Evolutionary conservation across 805 yeast species (phyloP).

Genomic region (Candida sonorensis): DNA sequence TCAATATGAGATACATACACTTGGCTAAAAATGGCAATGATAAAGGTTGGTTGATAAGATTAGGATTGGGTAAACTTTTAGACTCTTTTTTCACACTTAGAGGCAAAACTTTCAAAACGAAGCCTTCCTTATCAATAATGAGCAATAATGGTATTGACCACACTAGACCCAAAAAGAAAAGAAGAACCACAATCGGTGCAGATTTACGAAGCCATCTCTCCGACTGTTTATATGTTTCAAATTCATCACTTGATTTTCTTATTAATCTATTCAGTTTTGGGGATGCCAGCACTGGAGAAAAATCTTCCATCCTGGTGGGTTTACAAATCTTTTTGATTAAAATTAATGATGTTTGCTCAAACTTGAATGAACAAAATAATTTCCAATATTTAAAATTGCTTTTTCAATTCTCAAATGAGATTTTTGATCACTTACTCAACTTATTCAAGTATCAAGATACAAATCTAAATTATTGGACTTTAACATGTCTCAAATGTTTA

Average conservation of each 20-base stretch:
- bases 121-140: too few relatives aligned
- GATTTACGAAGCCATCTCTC: conserved; percentile 15
- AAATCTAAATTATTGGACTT: conserved; percentile 10
- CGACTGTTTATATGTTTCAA: conserved; percentile 16
- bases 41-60: conserved; percentile 35
- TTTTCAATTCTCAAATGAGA: conserved; percentile 1
- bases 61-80: conserved; percentile 30
- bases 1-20: conserved; percentile 12
- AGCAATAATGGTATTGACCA: too few relatives aligned
- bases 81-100: conserved; percentile 26
- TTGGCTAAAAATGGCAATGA: conserved; percentile 4
- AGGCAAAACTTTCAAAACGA: too few relatives aligned
- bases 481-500: conserved; percentile 6
- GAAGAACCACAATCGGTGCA: conserved; percentile 20
- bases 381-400: not conserved
- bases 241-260: conserved; percentile 25
- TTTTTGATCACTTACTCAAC: conserved; percentile 9
- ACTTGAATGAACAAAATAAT: not conserved
- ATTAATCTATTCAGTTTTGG: conserved; percentile 9
- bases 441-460: conserved; percentile 15
- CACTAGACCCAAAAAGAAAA: conserved; percentile 18
- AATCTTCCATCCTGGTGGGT: conserved; percentile 14
- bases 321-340: conserved; percentile 27
- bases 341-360: conserved; percentile 8
- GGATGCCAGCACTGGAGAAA: conserved; percentile 8